These are phyloP conservation scores for Tritrichomonas musculus DNA, from an alignment of 208 protist genomes.

Conservation along the genomic window DNA sequence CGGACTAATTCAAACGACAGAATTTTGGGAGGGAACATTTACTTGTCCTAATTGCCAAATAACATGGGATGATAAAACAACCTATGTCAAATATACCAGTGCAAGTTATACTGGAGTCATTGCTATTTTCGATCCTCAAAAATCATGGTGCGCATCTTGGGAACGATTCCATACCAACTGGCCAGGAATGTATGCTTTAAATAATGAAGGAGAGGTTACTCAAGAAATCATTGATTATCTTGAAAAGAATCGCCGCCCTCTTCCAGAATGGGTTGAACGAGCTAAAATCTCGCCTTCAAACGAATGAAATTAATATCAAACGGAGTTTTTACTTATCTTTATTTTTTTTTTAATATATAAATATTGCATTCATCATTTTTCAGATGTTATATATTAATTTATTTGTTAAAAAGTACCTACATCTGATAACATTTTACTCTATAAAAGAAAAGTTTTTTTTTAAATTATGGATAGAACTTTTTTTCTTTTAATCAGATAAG, in stretches of 20 bases:
- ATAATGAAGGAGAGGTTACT: constrained; percentile 20
- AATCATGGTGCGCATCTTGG: constrained; percentile 22
- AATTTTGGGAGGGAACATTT: neutral
- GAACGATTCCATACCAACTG: neutral
- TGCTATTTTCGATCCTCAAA: neutral
- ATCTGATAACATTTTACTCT: too few species aligned
- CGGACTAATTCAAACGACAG: neutral
- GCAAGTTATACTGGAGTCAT: neutral
- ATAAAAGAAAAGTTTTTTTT: too few species aligned
- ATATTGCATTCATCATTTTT: too few species aligned
- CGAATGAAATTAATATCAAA: too few species aligned
- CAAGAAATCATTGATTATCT: neutral
- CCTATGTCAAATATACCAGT: neutral
- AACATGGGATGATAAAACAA: neutral
- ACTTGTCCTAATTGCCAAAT: neutral
- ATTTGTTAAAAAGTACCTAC: too few species aligned
- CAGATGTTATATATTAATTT: too few species aligned
- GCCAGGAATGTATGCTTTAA: neutral
- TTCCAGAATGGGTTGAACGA: constrained; percentile 31
- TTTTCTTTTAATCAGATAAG: too few species aligned
- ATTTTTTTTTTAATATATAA: too few species aligned
- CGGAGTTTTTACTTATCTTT: too few species aligned
- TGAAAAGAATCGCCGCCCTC: neutral
- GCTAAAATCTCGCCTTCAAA: neutral
- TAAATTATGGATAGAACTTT: too few species aligned